Conservation (phyloP, 768 basidiomycete species). For the Gymnopilus junonius region DNA sequence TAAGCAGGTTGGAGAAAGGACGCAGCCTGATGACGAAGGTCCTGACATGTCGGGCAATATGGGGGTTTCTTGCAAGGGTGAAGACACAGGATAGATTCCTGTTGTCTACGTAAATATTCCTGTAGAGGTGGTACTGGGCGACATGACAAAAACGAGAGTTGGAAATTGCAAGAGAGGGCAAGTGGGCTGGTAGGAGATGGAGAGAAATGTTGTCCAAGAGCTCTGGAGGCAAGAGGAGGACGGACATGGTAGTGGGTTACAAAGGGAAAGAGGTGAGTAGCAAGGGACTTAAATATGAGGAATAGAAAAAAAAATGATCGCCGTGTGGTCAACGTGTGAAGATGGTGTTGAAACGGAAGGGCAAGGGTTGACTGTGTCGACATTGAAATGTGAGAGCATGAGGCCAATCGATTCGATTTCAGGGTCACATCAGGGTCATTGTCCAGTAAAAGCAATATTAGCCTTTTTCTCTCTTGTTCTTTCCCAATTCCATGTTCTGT, state of each 20-base stretch:
- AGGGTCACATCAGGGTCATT: conserved; percentile 13
- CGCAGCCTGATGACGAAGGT: conserved; percentile 60
- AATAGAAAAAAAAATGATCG: conserved; percentile 39
- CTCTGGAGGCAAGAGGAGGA: conserved; percentile 59
- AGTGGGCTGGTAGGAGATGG: conserved; percentile 36
- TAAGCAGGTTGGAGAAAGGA: conserved; percentile 43
- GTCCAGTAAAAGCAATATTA: conserved; percentile 16
- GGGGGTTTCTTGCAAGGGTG: conserved; percentile 61
- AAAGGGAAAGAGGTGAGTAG: conserved; percentile 20
- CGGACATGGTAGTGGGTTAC: conserved; percentile 41
- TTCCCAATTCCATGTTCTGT: conserved; percentile 12
- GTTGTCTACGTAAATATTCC: conserved; percentile 52
- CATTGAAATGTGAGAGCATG: conserved; percentile 14
- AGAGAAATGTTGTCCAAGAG: conserved; percentile 58
- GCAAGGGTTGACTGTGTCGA: conserved; percentile 26
- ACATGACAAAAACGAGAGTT: conserved; percentile 45
- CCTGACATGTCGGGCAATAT: conserved; percentile 64
- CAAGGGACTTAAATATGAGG: conserved; percentile 23
- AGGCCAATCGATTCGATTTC: conserved; percentile 12
- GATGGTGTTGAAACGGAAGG: conserved; percentile 25
- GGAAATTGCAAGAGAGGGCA: conserved; percentile 53
- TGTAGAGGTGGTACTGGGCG: conserved; percentile 68
- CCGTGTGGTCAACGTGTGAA: conserved; percentile 37
- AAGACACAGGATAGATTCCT: conserved; percentile 52
- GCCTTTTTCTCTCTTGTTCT: conserved; percentile 19